Evolutionary conservation across 306 rosid species (phyloP).

Genomic region (Citrullus amarus): DNA sequence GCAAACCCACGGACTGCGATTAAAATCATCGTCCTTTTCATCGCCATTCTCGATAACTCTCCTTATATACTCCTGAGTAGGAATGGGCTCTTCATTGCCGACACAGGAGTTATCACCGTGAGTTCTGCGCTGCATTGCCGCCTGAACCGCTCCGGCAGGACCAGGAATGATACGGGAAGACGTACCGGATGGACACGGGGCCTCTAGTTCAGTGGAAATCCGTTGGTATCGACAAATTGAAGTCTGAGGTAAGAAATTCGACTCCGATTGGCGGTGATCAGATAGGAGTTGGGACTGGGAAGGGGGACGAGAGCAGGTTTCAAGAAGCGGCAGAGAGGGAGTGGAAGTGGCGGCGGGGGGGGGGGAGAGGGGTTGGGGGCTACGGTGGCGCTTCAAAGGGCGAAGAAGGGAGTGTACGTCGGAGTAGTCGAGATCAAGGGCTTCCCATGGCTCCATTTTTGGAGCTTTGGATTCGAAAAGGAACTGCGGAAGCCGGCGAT

Average conservation of each 20-base stretch:
- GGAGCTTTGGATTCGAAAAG: not conserved
- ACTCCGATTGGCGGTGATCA: not conserved
- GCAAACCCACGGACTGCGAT: conserved; percentile 40
- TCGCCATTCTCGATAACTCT: conserved; percentile 31
- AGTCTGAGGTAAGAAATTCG: not conserved
- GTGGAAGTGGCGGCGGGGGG: not conserved
- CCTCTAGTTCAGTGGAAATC: not conserved
- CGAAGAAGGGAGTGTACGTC: conserved; percentile 37
- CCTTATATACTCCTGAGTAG: conserved; percentile 64
- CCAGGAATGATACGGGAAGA: conserved; percentile 44
- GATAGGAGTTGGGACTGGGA: conserved; percentile 7
- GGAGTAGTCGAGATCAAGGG: conserved; percentile 52
- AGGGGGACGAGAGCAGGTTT: conserved; percentile 4
- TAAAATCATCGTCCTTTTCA: conserved; percentile 26
- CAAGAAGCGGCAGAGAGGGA: conserved; percentile 1
- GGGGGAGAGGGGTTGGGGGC: not conserved
- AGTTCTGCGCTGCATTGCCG: conserved; percentile 48
- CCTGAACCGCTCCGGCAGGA: conserved; percentile 70
- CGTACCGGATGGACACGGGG: not conserved
- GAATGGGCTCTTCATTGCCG: conserved; percentile 18
- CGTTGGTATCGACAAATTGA: conserved; percentile 3
- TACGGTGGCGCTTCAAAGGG: conserved; percentile 17
- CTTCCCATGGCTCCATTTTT: conserved; percentile 43
- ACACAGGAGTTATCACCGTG: not conserved
- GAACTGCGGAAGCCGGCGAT: not conserved